Evolutionary conservation across 192 early-diverging fungal genomes (phyloP).

Genomic region (Backusella circina): DNA sequence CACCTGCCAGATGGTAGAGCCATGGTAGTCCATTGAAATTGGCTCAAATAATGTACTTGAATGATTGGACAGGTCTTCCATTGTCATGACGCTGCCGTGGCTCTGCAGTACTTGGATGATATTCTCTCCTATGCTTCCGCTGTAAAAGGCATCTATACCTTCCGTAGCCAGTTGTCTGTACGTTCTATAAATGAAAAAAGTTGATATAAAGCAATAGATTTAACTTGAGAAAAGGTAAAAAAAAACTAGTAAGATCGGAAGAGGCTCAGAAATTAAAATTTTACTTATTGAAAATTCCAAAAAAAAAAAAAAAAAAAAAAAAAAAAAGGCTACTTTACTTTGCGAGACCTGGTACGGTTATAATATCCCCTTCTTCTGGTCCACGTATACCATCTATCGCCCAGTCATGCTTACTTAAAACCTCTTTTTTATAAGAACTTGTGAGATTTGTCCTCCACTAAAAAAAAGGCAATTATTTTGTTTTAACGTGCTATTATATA

Average conservation of each 20-base stretch:
- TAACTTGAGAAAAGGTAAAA: too few relatives aligned
- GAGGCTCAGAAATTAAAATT: too few relatives aligned
- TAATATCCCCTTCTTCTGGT: constrained; percentile 57
- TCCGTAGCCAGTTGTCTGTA: constrained; percentile 52
- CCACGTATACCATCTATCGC: constrained; percentile 43
- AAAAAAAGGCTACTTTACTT: constrained; percentile 27
- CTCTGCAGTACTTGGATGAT: constrained; percentile 53
- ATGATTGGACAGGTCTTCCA: constrained; percentile 62
- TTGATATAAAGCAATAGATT: too few relatives aligned
- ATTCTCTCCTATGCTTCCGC: constrained; percentile 58
- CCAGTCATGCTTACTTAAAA: constrained; percentile 39
- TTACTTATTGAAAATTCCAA: too few relatives aligned
- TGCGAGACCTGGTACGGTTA: constrained; percentile 50
- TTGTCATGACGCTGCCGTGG: constrained; percentile 58
- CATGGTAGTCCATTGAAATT: constrained; percentile 58
- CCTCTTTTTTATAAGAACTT: constrained; percentile 23
- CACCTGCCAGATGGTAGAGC: constrained; percentile 57
- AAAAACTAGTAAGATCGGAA: too few relatives aligned
- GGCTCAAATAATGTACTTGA: constrained; percentile 47
- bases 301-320: background rate
- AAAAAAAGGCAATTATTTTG: constrained; percentile 28
- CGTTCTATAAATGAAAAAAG: constrained; percentile 36
- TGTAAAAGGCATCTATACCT: constrained; percentile 66
- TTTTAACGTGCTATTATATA: too few relatives aligned
- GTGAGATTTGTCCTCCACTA: background rate